Evolutionary conservation across 1,284 basidiomycete species (phyloP).

Genomic region (Earliella scabrosa): DNA sequence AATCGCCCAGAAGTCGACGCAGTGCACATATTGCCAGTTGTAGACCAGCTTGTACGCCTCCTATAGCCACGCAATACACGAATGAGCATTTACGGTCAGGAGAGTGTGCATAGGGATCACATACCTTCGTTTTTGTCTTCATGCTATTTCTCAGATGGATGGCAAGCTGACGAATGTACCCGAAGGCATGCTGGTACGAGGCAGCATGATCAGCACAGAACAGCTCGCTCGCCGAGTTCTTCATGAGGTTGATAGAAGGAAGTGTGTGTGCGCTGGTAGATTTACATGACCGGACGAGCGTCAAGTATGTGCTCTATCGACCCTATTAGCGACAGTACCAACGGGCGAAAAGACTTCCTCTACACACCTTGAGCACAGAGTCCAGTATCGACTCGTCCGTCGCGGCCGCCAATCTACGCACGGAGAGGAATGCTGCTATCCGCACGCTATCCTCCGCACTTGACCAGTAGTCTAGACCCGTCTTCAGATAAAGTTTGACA

Average conservation of each 20-base stretch:
- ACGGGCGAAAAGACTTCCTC: neutral
- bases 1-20: slow-evolving; percentile 95
- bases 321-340: neutral
- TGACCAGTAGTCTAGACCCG: slow-evolving; percentile 85
- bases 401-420: slow-evolving; percentile 81
- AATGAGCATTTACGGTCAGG: too few relatives aligned
- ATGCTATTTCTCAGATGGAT: slow-evolving; percentile 92
- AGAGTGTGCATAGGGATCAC: slow-evolving; percentile 16
- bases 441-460: slow-evolving; percentile 82
- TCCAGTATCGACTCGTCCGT: slow-evolving; percentile 87
- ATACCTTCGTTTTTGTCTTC: slow-evolving; percentile 84
- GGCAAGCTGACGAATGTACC: slow-evolving; percentile 95
- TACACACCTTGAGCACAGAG: slow-evolving; percentile 80
- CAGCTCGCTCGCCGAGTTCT: slow-evolving; percentile 94
- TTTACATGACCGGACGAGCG: slow-evolving; percentile 83
- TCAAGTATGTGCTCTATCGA: slow-evolving; percentile 80
- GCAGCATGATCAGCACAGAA: slow-evolving; percentile 79
- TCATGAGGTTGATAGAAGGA: slow-evolving; percentile 96
- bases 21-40: slow-evolving; percentile 99
- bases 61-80: slow-evolving; percentile 41
- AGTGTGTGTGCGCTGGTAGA: slow-evolving; percentile 87
- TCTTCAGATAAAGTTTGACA: slow-evolving; percentile 87
- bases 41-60: slow-evolving; percentile 92
- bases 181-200: slow-evolving; percentile 95
- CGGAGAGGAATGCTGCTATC: slow-evolving; percentile 87